Percentiles rank a stretch among this genome's conserved stretches.
phyloP scores from a whole-genome alignment of 2,329 filamentous ascomycete species.

The Phyllosticta paracitricarpa region DNA sequence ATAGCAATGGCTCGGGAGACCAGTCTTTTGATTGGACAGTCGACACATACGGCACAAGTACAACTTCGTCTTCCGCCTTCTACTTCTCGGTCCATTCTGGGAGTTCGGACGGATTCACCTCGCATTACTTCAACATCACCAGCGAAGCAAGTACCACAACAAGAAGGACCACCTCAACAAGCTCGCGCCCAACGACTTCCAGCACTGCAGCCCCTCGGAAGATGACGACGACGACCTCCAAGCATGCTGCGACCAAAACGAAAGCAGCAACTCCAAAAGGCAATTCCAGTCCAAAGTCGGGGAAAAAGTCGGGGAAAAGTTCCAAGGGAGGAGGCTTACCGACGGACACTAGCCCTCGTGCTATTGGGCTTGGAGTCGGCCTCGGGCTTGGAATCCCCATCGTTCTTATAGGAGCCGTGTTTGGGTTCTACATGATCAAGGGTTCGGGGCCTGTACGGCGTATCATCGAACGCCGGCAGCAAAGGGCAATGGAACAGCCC shows the following conservation, averaged over 20 bases:
- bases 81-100: conserved; percentile 1
- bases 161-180: neutral
- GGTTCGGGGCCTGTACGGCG: no score
- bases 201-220: neutral
- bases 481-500: no score
- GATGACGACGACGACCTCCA: neutral
- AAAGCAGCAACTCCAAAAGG: neutral
- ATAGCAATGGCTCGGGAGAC: neutral
- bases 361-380: no score
- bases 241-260: neutral
- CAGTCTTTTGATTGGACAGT: conserved; percentile 1
- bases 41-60: neutral
- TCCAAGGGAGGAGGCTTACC: no score
- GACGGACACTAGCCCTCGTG: no score
- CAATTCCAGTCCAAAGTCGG: neutral
- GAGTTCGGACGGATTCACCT: neutral
- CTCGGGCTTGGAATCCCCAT: no score
- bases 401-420: no score
- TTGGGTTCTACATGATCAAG: no score
- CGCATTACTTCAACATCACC: conserved; percentile 5
- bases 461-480: no score
- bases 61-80: neutral
- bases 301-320: neutral
- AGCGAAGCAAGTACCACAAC: neutral
- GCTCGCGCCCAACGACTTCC: neutral